These are phyloP conservation scores for Penicillium expansum DNA, from an alignment of 2,329 filamentous ascomycete genomes.

Conservation along the genomic window DNA sequence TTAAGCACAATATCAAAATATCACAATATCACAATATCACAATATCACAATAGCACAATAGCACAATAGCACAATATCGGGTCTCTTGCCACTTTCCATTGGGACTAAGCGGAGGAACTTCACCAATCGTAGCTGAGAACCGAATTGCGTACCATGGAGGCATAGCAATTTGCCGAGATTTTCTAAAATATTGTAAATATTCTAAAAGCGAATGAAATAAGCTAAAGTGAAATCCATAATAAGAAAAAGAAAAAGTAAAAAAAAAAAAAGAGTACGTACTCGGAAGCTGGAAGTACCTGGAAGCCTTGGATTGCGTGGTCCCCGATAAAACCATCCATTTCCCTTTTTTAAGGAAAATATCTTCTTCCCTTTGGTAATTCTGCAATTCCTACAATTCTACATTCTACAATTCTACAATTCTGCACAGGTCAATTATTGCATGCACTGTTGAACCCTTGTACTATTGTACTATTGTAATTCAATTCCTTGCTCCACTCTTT, in stretches of 20 bases:
- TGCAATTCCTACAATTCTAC: too few relatives aligned
- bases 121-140: slow-evolving; percentile 13
- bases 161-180: neutral
- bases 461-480: neutral
- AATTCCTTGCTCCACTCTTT: neutral
- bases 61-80: too few relatives aligned
- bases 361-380: too few relatives aligned
- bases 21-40: too few relatives aligned
- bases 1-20: too few relatives aligned
- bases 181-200: neutral
- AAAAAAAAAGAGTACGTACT: neutral
- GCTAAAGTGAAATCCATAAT: neutral
- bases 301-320: neutral
- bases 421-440: neutral
- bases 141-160: slow-evolving; percentile 15
- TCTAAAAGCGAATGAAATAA: neutral
- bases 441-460: neutral
- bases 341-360: neutral
- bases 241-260: neutral
- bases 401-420: too few relatives aligned
- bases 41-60: too few relatives aligned
- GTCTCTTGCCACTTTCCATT: too few relatives aligned
- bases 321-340: neutral
- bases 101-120: slow-evolving; percentile 10
- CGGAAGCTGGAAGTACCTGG: neutral